A percentile compares a stretch with the other conserved stretches of the same genome.
Evolutionary conservation across 306 rosid species (phyloP).

Genomic region (Castanopsis chinensis): DNA sequence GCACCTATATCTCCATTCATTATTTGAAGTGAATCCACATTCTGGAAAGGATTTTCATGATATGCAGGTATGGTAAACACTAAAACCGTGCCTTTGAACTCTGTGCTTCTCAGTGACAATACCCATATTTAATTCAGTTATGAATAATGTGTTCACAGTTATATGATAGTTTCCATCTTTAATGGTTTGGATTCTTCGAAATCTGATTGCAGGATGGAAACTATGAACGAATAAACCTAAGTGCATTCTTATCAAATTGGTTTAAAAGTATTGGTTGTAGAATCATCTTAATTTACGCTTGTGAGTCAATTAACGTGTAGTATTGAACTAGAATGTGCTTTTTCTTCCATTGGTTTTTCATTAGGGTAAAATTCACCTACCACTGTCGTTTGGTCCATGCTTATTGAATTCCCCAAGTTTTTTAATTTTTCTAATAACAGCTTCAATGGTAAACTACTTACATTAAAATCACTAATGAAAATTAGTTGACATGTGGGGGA

Average conservation of each 20-base stretch:
- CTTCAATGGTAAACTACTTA: no score
- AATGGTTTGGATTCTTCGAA: background rate
- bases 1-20: slow-evolving; percentile 84
- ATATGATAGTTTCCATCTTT: background rate
- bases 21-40: slow-evolving; percentile 87
- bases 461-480: no score
- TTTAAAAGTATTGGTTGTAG: background rate
- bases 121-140: slow-evolving; percentile 11
- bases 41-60: slow-evolving; percentile 93
- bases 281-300: background rate
- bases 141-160: slow-evolving; percentile 9
- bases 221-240: background rate
- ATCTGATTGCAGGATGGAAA: background rate
- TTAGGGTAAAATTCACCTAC: no score
- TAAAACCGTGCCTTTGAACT: slow-evolving; percentile 9
- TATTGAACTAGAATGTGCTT: background rate
- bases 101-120: slow-evolving; percentile 12
- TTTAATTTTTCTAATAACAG: no score
- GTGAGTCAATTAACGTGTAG: background rate
- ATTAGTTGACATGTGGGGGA: no score
- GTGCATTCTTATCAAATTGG: background rate
- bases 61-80: slow-evolving; percentile 69
- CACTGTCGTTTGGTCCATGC: no score
- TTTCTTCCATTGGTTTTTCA: background rate
- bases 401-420: no score